These are phyloP conservation scores for Aristolochia fimbriata DNA, from an alignment of 164 flowering plant species.

Conservation along the genomic window DNA sequence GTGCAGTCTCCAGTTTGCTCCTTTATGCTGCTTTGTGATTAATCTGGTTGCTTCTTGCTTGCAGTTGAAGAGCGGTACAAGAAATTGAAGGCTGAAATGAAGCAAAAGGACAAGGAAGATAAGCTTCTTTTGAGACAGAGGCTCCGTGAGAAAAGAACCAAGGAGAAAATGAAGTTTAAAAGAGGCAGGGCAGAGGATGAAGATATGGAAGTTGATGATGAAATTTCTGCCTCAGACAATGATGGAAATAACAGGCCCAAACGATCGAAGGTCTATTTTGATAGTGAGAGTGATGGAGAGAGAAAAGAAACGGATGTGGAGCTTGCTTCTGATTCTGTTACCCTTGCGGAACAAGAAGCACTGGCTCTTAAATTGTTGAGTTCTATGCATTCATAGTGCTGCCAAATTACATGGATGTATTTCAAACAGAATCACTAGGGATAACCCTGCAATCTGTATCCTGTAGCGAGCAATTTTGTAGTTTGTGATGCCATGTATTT, in stretches of 20 bases:
- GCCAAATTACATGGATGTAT: too few relatives aligned
- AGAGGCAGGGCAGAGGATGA: slow-evolving; percentile 34
- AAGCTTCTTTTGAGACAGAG: slow-evolving; percentile 45
- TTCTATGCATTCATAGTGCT: slow-evolving; percentile 30
- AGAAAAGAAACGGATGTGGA: slow-evolving; percentile 8
- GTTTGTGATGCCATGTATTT: too few relatives aligned
- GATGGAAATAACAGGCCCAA: slow-evolving; percentile 28
- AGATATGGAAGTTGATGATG: slow-evolving; percentile 22
- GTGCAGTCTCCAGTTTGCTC: slow-evolving; percentile 1
- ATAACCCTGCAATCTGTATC: too few relatives aligned
- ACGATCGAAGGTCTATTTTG: slow-evolving; percentile 48
- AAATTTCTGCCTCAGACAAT: slow-evolving; percentile 26
- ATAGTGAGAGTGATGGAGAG: slow-evolving; percentile 27
- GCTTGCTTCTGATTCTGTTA: slow-evolving; percentile 22
- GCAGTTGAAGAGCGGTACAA: slow-evolving; percentile 43
- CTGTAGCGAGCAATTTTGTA: too few relatives aligned
- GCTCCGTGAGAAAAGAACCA: slow-evolving; percentile 42
- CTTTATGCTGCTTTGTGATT: background rate
- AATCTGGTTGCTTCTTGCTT: background rate
- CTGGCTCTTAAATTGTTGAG: slow-evolving; percentile 71
- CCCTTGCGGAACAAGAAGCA: slow-evolving; percentile 77
- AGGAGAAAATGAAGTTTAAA: slow-evolving; percentile 57
- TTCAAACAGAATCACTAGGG: too few relatives aligned
- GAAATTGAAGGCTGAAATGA: slow-evolving; percentile 54
- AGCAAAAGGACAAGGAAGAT: slow-evolving; percentile 66